Evolutionary conservation across 345 rosid species (phyloP), one percentile per base, ranked within the genome.

Genomic region (Diplotaxis tenuifolia): DNA sequence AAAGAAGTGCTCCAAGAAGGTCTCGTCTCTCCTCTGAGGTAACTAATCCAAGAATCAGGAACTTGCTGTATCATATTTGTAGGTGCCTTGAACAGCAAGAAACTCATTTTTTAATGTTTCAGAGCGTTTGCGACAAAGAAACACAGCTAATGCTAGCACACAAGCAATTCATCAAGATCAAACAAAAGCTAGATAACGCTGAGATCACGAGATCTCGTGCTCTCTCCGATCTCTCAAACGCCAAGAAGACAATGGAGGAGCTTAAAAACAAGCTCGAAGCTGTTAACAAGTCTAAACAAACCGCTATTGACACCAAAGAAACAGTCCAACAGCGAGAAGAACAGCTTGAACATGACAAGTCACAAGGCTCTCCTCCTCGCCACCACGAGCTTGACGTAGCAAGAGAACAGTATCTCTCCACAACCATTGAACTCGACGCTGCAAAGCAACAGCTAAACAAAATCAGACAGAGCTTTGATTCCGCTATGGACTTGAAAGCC

Each of bases 401-500:
- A 1, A 83, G 93, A 76, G 86, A 86, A 49, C 83, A 83, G 50
- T 92, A 95, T 81, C 49, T 60, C 40, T 19, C 68, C 4, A 79
- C 82, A 2, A 84, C 92, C 2, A 9, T 74, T 2, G 75, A 87
- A 28, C 88, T 92, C 11, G 86, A 86, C 36, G 71, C 88, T 2
- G 84, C 86, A 4, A 95, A 92, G 75, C 96, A 90, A 40, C 83
- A 85, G 75, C 88, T 95, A 45, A 86, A 83, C 14, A 82, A 80
- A 72, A 71, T 88, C 55, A 72, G 91, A 67, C 97, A 88, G 77
- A 96, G 91, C 72, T 92, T 92, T 27, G 96, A 86, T 54, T 83
- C 93, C 0, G 82, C 83, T 0, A 73, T 83, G 83, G 97, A 90
- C 9, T 74, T 82, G 1, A 95, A 95, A 73, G 18, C 77, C 62